Evolutionary conservation across 2,329 filamentous ascomycete genomes (phyloP), one percentile per base, ranked within the genome.

Genomic region (Colletotrichum aenigma): DNA sequence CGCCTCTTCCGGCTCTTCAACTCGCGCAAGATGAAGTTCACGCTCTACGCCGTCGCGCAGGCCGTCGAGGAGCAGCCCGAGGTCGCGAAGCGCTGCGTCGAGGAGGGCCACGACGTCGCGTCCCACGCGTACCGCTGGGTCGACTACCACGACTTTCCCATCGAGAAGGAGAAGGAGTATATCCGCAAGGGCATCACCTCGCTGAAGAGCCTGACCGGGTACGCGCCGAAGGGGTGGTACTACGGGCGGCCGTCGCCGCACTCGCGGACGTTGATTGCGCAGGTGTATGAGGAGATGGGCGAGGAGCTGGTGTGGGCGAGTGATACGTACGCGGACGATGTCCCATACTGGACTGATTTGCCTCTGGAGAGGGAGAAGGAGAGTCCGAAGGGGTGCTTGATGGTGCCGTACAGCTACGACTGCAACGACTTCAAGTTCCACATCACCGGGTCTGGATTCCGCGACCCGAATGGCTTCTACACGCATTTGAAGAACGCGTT

Each of bases 281-380:
- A 87, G 76, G 85, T 88, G 4, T 90, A 88, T 80, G 86, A 88
- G 75, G 89, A 91, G 80, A 87, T 90, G 84, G 87, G 88, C 6
- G 85, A 87, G 66, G 84, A 85, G 71, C 84, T 91, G 1, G 79
- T 89, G 0, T 91, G 88, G 85, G 84, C 85, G 26, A 84, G 83
- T 18, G 89, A 91, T 76, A 85, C 84, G 1, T 91, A 90, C 74
- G 88, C 88, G 16, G 89, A 91, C 73, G 89, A 91, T 73, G 82
- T 91, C 7, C 89, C 89, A 0, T 91, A 90, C 80, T 91, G 89
- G 89, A 83, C 87, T 6, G 89, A 91, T 78, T 81, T 91, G 3
- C 88, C 88, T 0, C 82, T 85, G 34, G 89, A 91, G 81, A 82
- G 85, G 8, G 81, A 84, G 12, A 82, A 81, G 16, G 76, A 80